Base-by-base conservation (phyloP, 805 yeast species). In the Monosporozyma aquatica region DNA sequence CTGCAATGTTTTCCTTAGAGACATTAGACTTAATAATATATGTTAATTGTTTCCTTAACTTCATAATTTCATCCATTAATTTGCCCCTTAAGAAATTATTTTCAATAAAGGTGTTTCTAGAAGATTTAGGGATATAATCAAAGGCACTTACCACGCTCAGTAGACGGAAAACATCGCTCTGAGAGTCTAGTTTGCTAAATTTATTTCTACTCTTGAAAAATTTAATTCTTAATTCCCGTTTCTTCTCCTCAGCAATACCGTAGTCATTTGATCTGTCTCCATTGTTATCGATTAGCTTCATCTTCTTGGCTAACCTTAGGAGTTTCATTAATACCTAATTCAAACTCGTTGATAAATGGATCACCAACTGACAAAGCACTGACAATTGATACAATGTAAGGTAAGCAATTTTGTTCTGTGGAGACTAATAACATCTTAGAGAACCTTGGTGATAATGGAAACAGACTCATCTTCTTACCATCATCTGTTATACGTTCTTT, bases 311-410 rank as follows among this genome's bases (percentile, higher is more conserved):
- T n/a, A n/a, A n/a, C n/a, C n/a, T n/a, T n/a, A n/a, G n/a, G n/a
- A 22, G 21, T 23, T 20, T 45, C 50, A 33, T 51, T 57, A 22
- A 82, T 66, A 1, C 92, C 90, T 9, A 85, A 58, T 54, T 85
- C 96, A 48, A 74, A 75, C 56, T 83, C 95, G 32, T 70, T 71
- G 26, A 85, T 62, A 52, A 87, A 87, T 13, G 95, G 95, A 54
- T 89, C 95, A 5, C 97, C 97, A 35, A 92, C 97, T 0, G 97
- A 81, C 25, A 92, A 65, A 0, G 87, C 95, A 25, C 97, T 82
- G 1, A 92, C 97, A 42, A 92, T 72, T 0, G 97, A 92, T 37
- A 92, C 77, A n/a, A 92, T 72, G 56, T 85, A 90, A 0, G 94
- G 87, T 43, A 92, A 66, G 61, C 97, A 89, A 6, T 75, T 81